Base-by-base conservation (phyloP, 2,329 filamentous ascomycete species). In the Ciborinia camelliae region DNA sequence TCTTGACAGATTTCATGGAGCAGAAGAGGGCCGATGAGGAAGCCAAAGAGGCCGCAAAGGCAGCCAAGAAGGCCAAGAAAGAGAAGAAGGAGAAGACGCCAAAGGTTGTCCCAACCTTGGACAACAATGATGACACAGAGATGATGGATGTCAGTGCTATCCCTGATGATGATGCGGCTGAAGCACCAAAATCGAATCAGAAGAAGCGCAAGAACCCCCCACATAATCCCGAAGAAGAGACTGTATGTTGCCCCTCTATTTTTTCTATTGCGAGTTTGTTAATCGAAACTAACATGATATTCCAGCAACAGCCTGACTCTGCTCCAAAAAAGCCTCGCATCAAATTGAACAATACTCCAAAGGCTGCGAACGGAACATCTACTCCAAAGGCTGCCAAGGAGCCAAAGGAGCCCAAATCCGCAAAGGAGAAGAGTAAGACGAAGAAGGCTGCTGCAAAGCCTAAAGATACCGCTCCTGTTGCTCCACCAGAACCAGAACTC, bases 121-220 rank as follows among this genome's bases (percentile, higher is more conserved):
- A 76, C 10, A 82, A 83, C 43, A 82, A 84, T 48, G 84, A 84
- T 32, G 84, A 87, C 68, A 73, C 82, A 12, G 86, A 88, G 4
- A 88, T 89, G 81, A 81, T 80, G 50, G 86, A 90, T 59, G 72
- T 70, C 4, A 60, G 59, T 68, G 80, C 76, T 43, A 78, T 78
- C 26, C 81, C 84, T 41, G 86, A 88, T 32, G 83, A 84, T 65
- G 82, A 79, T 75, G 79, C 69, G 70, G 80, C 79, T 32, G 81
- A 74, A 76, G 32, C 72, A 57, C 77, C 78, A 76, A 83, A 83
- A 74, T 74, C 82, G 8, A 84, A 84, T 74, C 78, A 78, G 58
- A 90, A 90, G 84, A 97, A 97, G 84, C 89, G 92, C 72, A 96
- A 96, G 84, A 89, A 91, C 73, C 90, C 86, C 48, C 52, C 61